Evolutionary conservation across 768 basidiomycete species (phyloP).

Genomic region (Neoboletus brunneissimus): DNA sequence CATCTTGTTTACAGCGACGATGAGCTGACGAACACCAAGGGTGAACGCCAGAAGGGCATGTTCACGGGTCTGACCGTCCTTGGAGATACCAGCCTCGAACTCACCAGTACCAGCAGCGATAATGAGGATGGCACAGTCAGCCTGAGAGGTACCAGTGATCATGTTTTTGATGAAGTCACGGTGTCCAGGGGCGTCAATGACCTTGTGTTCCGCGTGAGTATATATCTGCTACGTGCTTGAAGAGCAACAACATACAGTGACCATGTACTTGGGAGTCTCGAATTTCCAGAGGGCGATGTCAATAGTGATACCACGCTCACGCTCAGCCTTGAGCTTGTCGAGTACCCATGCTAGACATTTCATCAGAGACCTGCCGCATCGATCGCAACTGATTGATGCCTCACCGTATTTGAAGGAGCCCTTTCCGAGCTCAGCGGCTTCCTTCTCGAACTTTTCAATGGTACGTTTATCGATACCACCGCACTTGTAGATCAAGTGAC

Average conservation of each 20-base stretch:
- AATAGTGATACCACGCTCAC: slow-evolving; percentile 99
- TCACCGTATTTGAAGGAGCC: slow-evolving; percentile 96
- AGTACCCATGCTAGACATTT: slow-evolving; percentile 89
- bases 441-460: slow-evolving; percentile 99
- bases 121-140: slow-evolving; percentile 99
- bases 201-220: slow-evolving; percentile 43
- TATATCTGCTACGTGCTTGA: background rate
- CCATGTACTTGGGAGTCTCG: slow-evolving; percentile 97
- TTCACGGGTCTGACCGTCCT: slow-evolving; percentile 99
- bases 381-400: slow-evolving; percentile 32
- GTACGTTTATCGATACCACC: slow-evolving; percentile 99
- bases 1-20: slow-evolving; percentile 99
- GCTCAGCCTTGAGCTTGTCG: slow-evolving; percentile 99
- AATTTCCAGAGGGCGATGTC: slow-evolving; percentile 99
- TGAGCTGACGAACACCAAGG: slow-evolving; percentile 99
- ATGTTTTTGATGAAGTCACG: slow-evolving; percentile 99
- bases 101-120: slow-evolving; percentile 99
- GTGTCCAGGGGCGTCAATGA: slow-evolving; percentile 99
- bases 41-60: slow-evolving; percentile 99
- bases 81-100: slow-evolving; percentile 99
- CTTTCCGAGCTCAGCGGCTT: slow-evolving; percentile 99
- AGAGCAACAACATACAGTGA: slow-evolving; percentile 61
- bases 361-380: slow-evolving; percentile 19
- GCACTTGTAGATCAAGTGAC: slow-evolving; percentile 99
- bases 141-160: slow-evolving; percentile 99